A percentile compares a stretch with the other conserved stretches of the same genome.
phyloP scores from a whole-genome alignment of 2,329 filamentous ascomycete species.

The Alternaria dauci region DNA sequence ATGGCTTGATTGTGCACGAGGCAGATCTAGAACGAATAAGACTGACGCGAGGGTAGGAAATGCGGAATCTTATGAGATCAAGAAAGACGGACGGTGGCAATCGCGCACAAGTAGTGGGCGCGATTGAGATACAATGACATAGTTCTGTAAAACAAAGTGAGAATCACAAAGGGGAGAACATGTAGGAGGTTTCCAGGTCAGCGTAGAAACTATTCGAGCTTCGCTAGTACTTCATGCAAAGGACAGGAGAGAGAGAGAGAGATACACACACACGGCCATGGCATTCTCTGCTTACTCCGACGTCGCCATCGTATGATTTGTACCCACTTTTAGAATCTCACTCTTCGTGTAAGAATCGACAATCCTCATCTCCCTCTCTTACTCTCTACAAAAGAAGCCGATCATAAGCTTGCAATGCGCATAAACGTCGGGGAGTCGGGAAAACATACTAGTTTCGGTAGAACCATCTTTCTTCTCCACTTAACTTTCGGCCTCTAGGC shows the following conservation, averaged over 20 bases:
- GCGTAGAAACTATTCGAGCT: neutral
- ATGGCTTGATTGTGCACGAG: conserved; percentile 14
- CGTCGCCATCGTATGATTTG: neutral
- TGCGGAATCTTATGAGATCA: conserved; percentile 6
- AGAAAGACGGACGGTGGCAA: conserved; percentile 7
- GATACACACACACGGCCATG: too few species aligned
- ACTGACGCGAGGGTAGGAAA: conserved; percentile 8
- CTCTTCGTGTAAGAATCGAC: neutral
- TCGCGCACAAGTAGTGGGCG: conserved; percentile 3
- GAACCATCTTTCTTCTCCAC: neutral
- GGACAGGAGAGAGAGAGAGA: neutral
- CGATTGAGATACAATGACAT: neutral
- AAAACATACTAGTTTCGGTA: neutral
- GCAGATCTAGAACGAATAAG: neutral
- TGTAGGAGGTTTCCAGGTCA: neutral
- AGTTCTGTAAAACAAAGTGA: neutral
- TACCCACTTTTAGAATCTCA: neutral
- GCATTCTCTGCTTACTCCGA: neutral
- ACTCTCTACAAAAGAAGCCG: neutral
- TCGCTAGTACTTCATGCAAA: neutral
- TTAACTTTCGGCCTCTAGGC: neutral
- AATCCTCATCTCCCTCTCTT: neutral
- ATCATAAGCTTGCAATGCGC: neutral
- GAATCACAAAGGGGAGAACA: neutral
- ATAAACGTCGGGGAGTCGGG: neutral